Evolutionary conservation across 129 eudicot species (phyloP).

Genomic region (Daucus carota): DH1_v3.0 NC_030381.2:53086001-53086500

Average conservation of each 20-base stretch:
- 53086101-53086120: neutral
- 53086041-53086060: neutral
- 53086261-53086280: neutral
- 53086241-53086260: conserved; percentile 1
- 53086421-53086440: neutral
- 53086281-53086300: neutral
- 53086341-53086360: neutral
- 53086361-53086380: neutral
- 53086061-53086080: neutral
- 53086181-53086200: neutral
- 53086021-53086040: neutral
- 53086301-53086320: neutral
- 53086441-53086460: neutral
- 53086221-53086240: neutral
- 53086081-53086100: neutral
- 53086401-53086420: neutral
- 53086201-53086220: neutral
- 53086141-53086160: neutral
- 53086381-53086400: neutral
- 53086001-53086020: neutral
- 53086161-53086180: neutral
- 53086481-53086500: too few relatives aligned
- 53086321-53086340: neutral
- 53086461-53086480: neutral
- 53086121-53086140: neutral